Conservation (phyloP, 2,329 filamentous ascomycete species). For the Botrytis sinoallii region DNA sequence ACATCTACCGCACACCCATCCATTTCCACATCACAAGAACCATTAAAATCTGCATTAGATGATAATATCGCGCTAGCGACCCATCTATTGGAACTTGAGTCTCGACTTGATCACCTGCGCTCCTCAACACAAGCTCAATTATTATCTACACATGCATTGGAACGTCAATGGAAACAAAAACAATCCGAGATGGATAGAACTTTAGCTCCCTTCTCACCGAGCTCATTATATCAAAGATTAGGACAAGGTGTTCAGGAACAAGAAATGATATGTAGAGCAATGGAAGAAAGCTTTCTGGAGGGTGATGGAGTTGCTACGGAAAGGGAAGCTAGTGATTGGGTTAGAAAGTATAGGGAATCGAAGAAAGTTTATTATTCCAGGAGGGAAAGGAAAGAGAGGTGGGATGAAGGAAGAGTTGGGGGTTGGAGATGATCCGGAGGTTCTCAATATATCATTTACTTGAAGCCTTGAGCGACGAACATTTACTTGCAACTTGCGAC, state of each 20-base stretch:
- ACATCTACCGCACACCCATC: conserved; percentile 69
- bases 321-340: conserved; percentile 82
- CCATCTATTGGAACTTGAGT: conserved; percentile 59
- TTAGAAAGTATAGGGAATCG: conserved; percentile 75
- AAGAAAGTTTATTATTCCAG: conserved; percentile 75
- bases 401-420: conserved; percentile 93
- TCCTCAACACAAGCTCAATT: conserved; percentile 75
- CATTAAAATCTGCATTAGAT: conserved; percentile 62
- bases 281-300: conserved; percentile 87
- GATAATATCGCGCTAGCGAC: conserved; percentile 70
- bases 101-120: conserved; percentile 57
- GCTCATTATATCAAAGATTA: conserved; percentile 79
- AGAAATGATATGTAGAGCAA: conserved; percentile 71
- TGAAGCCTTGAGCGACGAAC: conserved; percentile 23
- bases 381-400: conserved; percentile 83
- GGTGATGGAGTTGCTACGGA: conserved; percentile 61
- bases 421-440: conserved; percentile 71
- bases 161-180: conserved; percentile 88
- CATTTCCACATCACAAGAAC: conserved; percentile 59
- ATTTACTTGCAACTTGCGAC: neutral
- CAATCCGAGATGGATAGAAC: conserved; percentile 86
- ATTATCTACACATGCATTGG: conserved; percentile 77
- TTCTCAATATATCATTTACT: neutral
- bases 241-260: conserved; percentile 77
- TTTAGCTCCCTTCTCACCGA: conserved; percentile 79